A percentile compares a stretch with the other conserved stretches of the same genome.
Conservation (phyloP, 768 basidiomycete species). For the Boletus rubescentipes region DNA sequence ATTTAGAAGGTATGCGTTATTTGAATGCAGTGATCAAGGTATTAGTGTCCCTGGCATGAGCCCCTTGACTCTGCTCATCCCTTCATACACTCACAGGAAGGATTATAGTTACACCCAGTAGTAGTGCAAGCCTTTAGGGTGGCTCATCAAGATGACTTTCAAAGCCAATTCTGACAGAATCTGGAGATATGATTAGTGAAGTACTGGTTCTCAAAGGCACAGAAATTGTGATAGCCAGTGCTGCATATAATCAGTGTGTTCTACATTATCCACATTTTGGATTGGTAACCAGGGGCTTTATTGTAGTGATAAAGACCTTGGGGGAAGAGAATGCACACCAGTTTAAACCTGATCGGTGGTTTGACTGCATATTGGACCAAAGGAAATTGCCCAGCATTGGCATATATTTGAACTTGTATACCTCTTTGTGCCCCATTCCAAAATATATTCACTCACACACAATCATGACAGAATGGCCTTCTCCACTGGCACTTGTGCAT, state of each 20-base stretch:
- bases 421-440: background rate
- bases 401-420: slow-evolving; percentile 12
- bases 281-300: background rate
- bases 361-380: background rate
- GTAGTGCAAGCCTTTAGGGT: slow-evolving; percentile 48
- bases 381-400: slow-evolving; percentile 11
- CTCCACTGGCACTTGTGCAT: slow-evolving; percentile 10
- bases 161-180: slow-evolving; percentile 44
- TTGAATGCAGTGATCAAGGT: slow-evolving; percentile 38
- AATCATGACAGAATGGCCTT: slow-evolving; percentile 16
- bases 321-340: slow-evolving; percentile 26
- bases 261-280: background rate
- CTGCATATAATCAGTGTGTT: slow-evolving; percentile 54
- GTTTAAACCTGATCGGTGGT: slow-evolving; percentile 13
- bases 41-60: background rate
- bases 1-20: slow-evolving; percentile 51
- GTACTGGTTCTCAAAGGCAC: slow-evolving; percentile 51
- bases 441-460: background rate
- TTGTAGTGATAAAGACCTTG: slow-evolving; percentile 14
- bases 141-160: slow-evolving; percentile 55
- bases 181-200: slow-evolving; percentile 42
- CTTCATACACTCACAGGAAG: slow-evolving; percentile 46
- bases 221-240: slow-evolving; percentile 48
- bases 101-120: slow-evolving; percentile 46
- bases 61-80: slow-evolving; percentile 11